Evolutionary conservation across 352 stramenopile species (phyloP), one percentile per base, ranked within the genome.

Genomic region (Globisporangium iwayamae): DNA sequence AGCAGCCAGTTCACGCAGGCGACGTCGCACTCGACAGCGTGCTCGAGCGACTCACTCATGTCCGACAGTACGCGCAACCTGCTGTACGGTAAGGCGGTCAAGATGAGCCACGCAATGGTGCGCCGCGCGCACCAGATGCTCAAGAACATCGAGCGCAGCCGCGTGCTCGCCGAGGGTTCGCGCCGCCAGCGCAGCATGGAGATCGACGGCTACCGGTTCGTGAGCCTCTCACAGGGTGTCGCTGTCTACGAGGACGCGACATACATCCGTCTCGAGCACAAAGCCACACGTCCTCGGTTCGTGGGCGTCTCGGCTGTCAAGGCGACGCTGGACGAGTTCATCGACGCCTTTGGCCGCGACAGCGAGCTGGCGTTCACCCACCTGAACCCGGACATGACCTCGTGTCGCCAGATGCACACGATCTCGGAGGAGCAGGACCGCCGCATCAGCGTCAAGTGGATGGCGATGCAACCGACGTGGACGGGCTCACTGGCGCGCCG

Each of bases 361-460:
- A 68, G 20, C 20, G 45, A 58, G 11, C 16, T 38, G 7, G 39
- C 30, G 32, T 32, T 47, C 10, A 32, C 20, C 3, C 39, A 50
- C 5, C 32, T 76, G 14, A 52, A 69, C 39, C 48, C 52, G 2
- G 52, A 59, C 67, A 62, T 72, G 61, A 47, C 45, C 5, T 67
- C 47, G 43, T 63, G 30, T 10, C 65, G 64, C n/a, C 52, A 55
- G 36, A 56, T 79, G 11, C 67, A 68, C 14, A 66, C 69, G 45
- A 55, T 78, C n/a, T 36, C 55, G 0, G 71, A 81, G 13, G 68
- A 71, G 20, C 16, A 43, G 14, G 60, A 74, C 47, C 65, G 71
- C 47, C 69, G 60, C 28, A 65, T 83, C 36, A 56, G 58, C 2
- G 66, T 84, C 63, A 67, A 79, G 13, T 77, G 71, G 62, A 62